These are phyloP conservation scores for Diphasiastrum complanatum DNA, from an alignment of 83 land plant species.

Conservation along the genomic window DNA sequence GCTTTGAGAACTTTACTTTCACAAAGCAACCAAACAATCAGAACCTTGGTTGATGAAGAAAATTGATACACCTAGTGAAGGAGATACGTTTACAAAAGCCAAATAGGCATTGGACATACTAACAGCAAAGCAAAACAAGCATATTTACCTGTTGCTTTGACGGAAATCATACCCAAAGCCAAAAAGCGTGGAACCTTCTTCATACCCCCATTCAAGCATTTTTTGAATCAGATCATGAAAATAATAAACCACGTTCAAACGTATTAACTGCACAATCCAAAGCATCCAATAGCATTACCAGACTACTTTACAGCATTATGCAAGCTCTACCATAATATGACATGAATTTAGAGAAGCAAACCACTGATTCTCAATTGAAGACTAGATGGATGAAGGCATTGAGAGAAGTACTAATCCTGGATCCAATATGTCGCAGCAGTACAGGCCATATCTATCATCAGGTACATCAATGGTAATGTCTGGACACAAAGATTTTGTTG, in stretches of 20 bases:
- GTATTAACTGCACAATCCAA: constrained; percentile 40
- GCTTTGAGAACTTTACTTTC: too few species aligned
- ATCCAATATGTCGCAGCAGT: constrained; percentile 88
- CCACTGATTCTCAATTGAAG: neutral
- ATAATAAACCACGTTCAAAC: constrained; percentile 58
- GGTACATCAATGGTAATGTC: constrained; percentile 64
- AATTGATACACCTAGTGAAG: too few species aligned
- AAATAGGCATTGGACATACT: too few species aligned
- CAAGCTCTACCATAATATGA: neutral
- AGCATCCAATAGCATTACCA: constrained; percentile 27
- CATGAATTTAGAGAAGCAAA: neutral
- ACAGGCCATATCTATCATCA: constrained; percentile 73
- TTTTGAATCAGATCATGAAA: constrained; percentile 86
- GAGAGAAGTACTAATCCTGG: constrained; percentile 49
- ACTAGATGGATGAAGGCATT: neutral
- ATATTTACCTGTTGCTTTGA: constrained; percentile 89
- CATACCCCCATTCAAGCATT: constrained; percentile 77
- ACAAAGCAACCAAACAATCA: too few species aligned
- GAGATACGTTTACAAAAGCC: too few species aligned
- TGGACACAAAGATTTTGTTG: constrained; percentile 50
- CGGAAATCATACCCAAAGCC: constrained; percentile 97
- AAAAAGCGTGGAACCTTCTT: constrained; percentile 81
- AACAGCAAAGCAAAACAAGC: too few species aligned
- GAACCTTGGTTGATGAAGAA: too few species aligned
- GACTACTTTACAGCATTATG: neutral